phyloP scores from a whole-genome alignment of 345 rosid species.

The Eucalyptus polyanthemos region DNA sequence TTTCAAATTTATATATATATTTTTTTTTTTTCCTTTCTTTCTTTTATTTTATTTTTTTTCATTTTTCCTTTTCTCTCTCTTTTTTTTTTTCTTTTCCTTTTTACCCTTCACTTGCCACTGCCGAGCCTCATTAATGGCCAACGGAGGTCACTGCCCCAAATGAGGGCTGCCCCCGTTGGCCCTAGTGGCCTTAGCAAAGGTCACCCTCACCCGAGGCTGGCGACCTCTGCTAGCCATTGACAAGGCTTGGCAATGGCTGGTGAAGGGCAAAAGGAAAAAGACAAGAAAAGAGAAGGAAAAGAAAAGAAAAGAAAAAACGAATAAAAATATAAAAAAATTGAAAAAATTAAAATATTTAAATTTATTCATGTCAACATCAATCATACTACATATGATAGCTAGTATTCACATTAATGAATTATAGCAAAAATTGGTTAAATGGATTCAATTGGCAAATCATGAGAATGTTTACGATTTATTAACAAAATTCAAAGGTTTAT shows the following conservation, averaged over 20 bases:
- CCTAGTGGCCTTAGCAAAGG: background rate
- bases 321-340: too few relatives aligned
- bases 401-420: fast-evolving
- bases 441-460: background rate
- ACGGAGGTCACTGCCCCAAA: too few relatives aligned
- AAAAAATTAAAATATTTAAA: too few relatives aligned
- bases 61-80: too few relatives aligned
- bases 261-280: background rate
- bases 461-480: too few relatives aligned
- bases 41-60: too few relatives aligned
- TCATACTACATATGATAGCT: too few relatives aligned
- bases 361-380: background rate
- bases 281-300: too few relatives aligned
- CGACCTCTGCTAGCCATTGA: background rate
- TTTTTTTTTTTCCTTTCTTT: too few relatives aligned
- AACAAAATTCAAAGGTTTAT: background rate
- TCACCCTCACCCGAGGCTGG: background rate
- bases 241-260: background rate
- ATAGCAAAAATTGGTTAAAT: background rate
- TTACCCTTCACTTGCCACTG: background rate
- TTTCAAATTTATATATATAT: too few relatives aligned
- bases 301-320: fast-evolving
- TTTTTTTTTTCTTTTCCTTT: fast-evolving
- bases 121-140: background rate
- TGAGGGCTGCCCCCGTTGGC: fast-evolving